Conservation (phyloP, 805 yeast species). For the Candida adriatica region DNA sequence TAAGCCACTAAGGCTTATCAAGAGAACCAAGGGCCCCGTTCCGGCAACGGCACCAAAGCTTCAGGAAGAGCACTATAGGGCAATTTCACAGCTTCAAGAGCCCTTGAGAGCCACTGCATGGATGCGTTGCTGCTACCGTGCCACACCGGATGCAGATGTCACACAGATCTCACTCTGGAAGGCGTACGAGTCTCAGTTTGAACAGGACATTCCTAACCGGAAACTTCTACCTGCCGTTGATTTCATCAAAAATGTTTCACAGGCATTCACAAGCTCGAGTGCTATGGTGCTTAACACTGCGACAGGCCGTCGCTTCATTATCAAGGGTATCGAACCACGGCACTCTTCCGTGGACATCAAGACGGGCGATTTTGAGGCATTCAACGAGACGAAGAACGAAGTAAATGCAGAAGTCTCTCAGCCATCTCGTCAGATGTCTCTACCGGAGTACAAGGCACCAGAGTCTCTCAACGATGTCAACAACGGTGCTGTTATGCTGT, state of each 20-base stretch:
- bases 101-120: conserved; percentile 90
- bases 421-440: conserved; percentile 11
- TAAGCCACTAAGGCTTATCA: conserved; percentile 34
- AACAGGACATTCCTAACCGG: conserved; percentile 44
- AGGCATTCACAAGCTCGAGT: conserved; percentile 79
- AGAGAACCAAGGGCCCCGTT: conserved; percentile 53
- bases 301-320: conserved; percentile 75
- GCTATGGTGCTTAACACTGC: conserved; percentile 83
- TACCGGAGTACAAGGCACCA: conserved; percentile 23
- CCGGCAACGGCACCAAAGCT: conserved; percentile 64
- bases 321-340: conserved; percentile 92
- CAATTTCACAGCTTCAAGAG: conserved; percentile 63
- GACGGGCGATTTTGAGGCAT: conserved; percentile 38
- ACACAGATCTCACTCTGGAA: conserved; percentile 96
- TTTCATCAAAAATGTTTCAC: conserved; percentile 88
- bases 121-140: conserved; percentile 89
- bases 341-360: conserved; percentile 42
- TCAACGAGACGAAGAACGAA: conserved; percentile 9
- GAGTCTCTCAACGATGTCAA: conserved; percentile 33
- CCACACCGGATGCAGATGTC: conserved; percentile 71
- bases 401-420: conserved; percentile 3
- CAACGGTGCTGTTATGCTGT: conserved; percentile 29
- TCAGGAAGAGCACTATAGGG: conserved; percentile 46
- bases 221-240: conserved; percentile 90
- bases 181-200: conserved; percentile 84